phyloP scores from a whole-genome alignment of 2,329 filamentous ascomycete genomes.

The Bipolaris oryzae region DNA sequence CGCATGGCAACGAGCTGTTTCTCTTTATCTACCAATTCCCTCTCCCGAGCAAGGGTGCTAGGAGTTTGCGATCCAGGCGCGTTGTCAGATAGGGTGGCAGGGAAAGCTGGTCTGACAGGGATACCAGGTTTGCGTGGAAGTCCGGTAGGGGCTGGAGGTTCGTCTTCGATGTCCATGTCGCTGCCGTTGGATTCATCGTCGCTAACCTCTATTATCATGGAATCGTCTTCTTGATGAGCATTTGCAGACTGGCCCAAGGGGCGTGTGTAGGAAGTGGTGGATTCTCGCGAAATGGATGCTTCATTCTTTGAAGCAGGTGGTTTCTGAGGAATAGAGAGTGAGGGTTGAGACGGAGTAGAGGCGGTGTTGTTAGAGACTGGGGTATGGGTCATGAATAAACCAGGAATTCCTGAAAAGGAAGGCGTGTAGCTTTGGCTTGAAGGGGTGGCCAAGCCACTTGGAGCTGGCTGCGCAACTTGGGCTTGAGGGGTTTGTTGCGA shows the following conservation, averaged over 20 bases:
- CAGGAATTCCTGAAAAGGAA: conserved; percentile 55
- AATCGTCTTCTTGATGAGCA: conserved; percentile 62
- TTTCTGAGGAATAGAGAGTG: conserved; percentile 50
- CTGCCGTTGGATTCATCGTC: conserved; percentile 69
- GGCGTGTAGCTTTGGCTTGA: conserved; percentile 13
- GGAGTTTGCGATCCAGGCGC: conserved; percentile 48
- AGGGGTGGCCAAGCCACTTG: conserved; percentile 10
- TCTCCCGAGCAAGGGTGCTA: conserved; percentile 45
- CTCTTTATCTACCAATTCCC: conserved; percentile 56
- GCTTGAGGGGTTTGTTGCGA: conserved; percentile 5
- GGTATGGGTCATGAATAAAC: conserved; percentile 56
- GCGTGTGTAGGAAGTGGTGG: conserved; percentile 58
- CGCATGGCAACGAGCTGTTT: conserved; percentile 56
- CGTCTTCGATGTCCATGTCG: conserved; percentile 68
- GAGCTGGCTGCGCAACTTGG: conserved; percentile 1
- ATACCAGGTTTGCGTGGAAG: conserved; percentile 35
- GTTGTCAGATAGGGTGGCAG: conserved; percentile 33
- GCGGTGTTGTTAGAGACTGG: conserved; percentile 7
- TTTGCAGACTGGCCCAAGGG: conserved; percentile 64
- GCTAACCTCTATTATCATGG: conserved; percentile 83
- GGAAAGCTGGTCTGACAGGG: conserved; percentile 29
- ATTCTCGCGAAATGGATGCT: conserved; percentile 46
- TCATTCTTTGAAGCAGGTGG: conserved; percentile 72
- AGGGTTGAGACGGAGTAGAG: conserved; percentile 12
- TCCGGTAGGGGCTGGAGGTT: conserved; percentile 52